These are phyloP conservation scores for Apiospora koreana DNA, from an alignment of 2,329 filamentous ascomycete genomes.

Conservation along the genomic window DNA sequence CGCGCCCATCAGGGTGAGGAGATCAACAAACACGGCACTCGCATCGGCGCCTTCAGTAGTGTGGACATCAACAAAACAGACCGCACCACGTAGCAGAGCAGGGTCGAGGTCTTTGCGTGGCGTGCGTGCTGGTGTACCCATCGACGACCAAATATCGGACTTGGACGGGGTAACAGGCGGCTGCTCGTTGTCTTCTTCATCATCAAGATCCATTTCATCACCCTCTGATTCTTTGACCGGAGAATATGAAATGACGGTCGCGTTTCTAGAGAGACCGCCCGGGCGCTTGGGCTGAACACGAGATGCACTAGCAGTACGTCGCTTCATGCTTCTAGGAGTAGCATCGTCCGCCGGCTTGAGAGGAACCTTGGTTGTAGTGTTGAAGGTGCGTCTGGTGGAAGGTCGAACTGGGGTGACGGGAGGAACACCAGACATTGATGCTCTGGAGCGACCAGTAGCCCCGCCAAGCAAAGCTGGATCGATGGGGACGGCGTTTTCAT, in stretches of 20 bases:
- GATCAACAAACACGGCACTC: constrained; percentile 77
- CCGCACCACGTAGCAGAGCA: constrained; percentile 64
- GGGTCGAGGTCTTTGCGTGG: constrained; percentile 55
- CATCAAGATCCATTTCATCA: constrained; percentile 21
- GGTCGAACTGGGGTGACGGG: constrained; percentile 59
- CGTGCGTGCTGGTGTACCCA: constrained; percentile 58
- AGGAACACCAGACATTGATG: constrained; percentile 28
- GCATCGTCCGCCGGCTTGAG: constrained; percentile 68
- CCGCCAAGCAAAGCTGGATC: constrained; percentile 46
- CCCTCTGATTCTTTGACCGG: constrained; percentile 45
- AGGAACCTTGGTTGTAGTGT: constrained; percentile 77
- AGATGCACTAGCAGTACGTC: constrained; percentile 52
- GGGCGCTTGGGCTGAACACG: constrained; percentile 47
- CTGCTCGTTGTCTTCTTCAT: constrained; percentile 22
- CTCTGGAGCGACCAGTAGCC: constrained; percentile 18
- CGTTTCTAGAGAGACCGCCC: constrained; percentile 45
- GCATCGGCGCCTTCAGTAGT: constrained; percentile 81
- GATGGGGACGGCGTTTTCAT: constrained; percentile 63
- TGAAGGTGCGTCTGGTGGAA: constrained; percentile 54
- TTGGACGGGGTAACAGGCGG: constrained; percentile 48
- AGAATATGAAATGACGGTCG: constrained; percentile 56
- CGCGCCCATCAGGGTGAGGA: constrained; percentile 80
- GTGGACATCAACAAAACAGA: constrained; percentile 82
- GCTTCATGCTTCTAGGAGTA: constrained; percentile 48
- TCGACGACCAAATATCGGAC: constrained; percentile 53